Evolutionary conservation across 768 basidiomycete genomes (phyloP), one percentile per base, ranked within the genome.

Genomic region (Pulveroboletus sp.): DNA sequence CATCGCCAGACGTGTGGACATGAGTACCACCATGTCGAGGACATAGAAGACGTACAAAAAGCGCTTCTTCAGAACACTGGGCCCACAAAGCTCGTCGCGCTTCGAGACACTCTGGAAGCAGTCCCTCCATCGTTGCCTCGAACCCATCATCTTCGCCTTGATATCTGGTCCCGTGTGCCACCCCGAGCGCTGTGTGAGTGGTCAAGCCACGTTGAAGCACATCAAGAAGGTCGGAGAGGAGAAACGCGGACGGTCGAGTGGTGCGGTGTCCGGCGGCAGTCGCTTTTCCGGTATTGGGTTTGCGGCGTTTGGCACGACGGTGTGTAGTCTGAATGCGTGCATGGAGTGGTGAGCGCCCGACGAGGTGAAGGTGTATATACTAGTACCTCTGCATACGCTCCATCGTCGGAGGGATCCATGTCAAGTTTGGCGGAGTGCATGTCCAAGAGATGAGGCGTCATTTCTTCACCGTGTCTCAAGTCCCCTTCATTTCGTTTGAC

Each of bases 61-160:
- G 49, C 26, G 51, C 33, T 8, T 40, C 38, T 12, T 39, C 57
- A 30, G 57, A 51, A 11, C 52, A 42, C 31, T 47, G 57, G 21
- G 59, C 54, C 52, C 64, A 65, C 6, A 60, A 47, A n/a, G 27
- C 47, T 11, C 59, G 52, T 49, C 71, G 65, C 12, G 63, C 64
- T 38, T 64, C 64, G 27, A 71, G 48, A 21, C 61, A 69, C 43
- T 76, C 70, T 15, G 68, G 63, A 17, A 75, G 59, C 6, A 71
- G 38, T 6, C 47, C 44, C 21, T 66, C 64, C 38, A 74, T 68
- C 26, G 60, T 53, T 11, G 59, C 46, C 35, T 75, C 74, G 51
- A 75, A 73, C 6, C 68, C 62, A 31, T 50, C 54, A 33, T 40
- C 41, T 33, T 47, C 43, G 27, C 36, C 44, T 18, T 39, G 30